These are phyloP conservation scores for Mimosa bimucronata DNA, from an alignment of 306 rosid genomes.

Conservation along the genomic window DNA sequence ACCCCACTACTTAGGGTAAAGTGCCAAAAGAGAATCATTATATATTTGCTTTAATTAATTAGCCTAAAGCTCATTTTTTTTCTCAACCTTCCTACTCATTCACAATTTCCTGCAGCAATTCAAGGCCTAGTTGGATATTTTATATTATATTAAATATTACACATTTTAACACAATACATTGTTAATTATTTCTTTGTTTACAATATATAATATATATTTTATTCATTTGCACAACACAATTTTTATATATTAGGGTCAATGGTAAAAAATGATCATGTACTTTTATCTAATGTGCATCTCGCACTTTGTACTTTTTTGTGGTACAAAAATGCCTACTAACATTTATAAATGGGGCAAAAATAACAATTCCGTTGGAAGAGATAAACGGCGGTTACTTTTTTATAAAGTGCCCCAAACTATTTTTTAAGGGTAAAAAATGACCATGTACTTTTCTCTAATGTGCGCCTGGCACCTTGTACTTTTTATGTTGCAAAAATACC, in stretches of 20 bases:
- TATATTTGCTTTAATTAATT: slow-evolving; percentile 39
- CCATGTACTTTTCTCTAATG: too few relatives aligned
- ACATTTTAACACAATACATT: not conserved
- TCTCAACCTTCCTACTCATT: not conserved
- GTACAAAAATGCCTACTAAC: too few relatives aligned
- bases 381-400: too few relatives aligned
- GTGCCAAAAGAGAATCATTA: slow-evolving; percentile 38
- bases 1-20: slow-evolving; percentile 35
- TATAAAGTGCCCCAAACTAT: too few relatives aligned
- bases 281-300: too few relatives aligned
- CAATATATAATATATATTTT: not conserved
- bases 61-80: slow-evolving; percentile 18
- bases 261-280: too few relatives aligned
- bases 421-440: too few relatives aligned
- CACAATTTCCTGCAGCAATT: slow-evolving; percentile 14
- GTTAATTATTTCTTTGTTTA: not conserved
- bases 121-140: not conserved
- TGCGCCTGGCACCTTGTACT: too few relatives aligned
- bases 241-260: not conserved
- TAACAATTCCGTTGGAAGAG: too few relatives aligned
- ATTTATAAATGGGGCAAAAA: too few relatives aligned
- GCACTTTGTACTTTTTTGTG: too few relatives aligned
- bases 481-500: too few relatives aligned
- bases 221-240: not conserved
- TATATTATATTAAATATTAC: not conserved